Percentiles rank a stretch among this genome's conserved stretches.
Evolutionary conservation across 1,284 basidiomycete species (phyloP).

Genomic region (Cutaneotrichosporon cutaneum): DNA sequence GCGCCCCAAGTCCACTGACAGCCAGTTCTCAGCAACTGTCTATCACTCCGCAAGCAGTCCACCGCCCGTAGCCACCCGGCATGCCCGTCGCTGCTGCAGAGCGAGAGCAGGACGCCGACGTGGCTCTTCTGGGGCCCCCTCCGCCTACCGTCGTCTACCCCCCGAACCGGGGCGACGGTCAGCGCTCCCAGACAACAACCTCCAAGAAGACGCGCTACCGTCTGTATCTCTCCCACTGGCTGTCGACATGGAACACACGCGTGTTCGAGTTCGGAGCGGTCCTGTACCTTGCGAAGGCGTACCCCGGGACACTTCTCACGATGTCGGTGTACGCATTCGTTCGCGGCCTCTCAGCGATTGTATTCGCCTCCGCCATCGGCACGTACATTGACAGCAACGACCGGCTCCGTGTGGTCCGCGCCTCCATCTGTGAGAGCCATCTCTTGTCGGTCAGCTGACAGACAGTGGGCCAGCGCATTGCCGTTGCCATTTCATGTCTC

Average conservation of each 20-base stretch:
- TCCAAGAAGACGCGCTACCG: not conserved
- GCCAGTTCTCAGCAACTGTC: too few species aligned
- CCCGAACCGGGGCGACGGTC: too few species aligned
- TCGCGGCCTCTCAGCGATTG: not conserved
- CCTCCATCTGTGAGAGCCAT: not conserved
- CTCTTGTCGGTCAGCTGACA: not conserved
- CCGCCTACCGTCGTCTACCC: too few species aligned
- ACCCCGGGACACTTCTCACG: not conserved
- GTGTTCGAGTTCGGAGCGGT: constrained; percentile 1
- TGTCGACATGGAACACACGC: constrained; percentile 3
- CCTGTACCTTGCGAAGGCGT: not conserved
- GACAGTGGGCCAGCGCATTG: not conserved
- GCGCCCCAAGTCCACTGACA: too few species aligned
- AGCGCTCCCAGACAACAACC: too few species aligned
- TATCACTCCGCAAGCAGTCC: too few species aligned
- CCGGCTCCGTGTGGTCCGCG: not conserved
- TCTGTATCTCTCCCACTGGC: not conserved
- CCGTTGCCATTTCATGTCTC: not conserved
- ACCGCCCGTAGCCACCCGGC: too few species aligned
- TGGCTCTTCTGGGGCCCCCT: too few species aligned
- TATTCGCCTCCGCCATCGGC: not conserved
- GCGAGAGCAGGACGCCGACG: too few species aligned
- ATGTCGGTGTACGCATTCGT: constrained; percentile 4
- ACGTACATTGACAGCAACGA: not conserved
- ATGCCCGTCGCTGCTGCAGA: too few species aligned